Evolutionary conservation across 129 eudicot genomes (phyloP).

Genomic region (Flaveria ramosissima): DNA sequence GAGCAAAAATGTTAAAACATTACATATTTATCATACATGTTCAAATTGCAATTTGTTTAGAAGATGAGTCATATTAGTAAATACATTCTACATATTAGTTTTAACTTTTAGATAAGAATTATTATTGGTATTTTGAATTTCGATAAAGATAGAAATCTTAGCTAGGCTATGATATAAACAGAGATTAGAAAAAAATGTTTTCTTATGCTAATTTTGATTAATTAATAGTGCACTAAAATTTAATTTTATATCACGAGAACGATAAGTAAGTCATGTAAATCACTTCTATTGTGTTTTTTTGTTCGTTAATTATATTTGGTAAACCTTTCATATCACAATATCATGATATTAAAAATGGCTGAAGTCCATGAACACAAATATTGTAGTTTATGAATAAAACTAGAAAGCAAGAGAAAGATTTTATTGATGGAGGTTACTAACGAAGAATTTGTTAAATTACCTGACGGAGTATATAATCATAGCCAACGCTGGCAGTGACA

Average conservation of each 20-base stretch:
- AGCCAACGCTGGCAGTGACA: conserved; percentile 85
- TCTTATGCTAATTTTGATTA: neutral
- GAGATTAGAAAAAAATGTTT: neutral
- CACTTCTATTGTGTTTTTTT: too few species aligned
- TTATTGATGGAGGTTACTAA: neutral
- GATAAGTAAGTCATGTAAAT: neutral
- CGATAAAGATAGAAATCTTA: neutral
- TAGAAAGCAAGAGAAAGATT: neutral
- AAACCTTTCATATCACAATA: neutral
- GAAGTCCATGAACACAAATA: neutral
- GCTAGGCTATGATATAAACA: neutral
- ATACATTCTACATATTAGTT: neutral
- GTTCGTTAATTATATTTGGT: neutral
- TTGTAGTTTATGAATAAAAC: neutral
- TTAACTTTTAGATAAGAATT: neutral
- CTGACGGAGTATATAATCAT: conserved; percentile 89
- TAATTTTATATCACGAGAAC: neutral
- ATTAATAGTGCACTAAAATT: neutral
- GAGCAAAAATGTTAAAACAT: neutral
- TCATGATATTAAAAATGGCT: neutral
- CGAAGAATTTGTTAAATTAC: conserved; percentile 38
- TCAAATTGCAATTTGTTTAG: neutral
- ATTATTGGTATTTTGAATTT: neutral
- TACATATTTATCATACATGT: neutral
- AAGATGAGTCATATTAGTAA: neutral